phyloP scores from a whole-genome alignment of 2,329 filamentous ascomycete species.

The Colletotrichum chrysophilum region DNA sequence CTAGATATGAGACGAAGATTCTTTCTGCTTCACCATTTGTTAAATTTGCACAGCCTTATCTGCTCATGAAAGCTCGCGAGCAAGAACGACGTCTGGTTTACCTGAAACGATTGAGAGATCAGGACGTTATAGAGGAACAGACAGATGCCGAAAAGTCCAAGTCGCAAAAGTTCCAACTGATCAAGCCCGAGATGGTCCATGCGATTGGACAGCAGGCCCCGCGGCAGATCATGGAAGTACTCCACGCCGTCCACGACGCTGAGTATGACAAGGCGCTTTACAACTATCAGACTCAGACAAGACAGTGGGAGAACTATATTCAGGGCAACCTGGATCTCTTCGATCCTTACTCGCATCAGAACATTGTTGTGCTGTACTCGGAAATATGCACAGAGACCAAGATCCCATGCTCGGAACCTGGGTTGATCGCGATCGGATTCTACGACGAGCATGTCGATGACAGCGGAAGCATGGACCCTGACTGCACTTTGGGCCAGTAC shows the following conservation, averaged over 20 bases:
- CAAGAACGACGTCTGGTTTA: constrained; percentile 86
- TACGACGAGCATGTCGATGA: constrained; percentile 85
- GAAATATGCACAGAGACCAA: constrained; percentile 93
- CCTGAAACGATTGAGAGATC: constrained; percentile 81
- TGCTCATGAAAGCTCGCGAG: constrained; percentile 89
- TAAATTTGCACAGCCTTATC: constrained; percentile 91
- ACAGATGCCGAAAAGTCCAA: constrained; percentile 66
- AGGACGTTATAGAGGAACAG: constrained; percentile 65
- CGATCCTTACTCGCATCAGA: constrained; percentile 94
- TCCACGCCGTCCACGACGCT: constrained; percentile 93
- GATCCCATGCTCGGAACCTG: constrained; percentile 90
- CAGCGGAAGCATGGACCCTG: constrained; percentile 72
- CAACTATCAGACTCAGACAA: constrained; percentile 91
- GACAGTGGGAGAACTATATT: constrained; percentile 96
- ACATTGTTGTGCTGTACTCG: constrained; percentile 93
- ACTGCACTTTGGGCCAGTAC: constrained; percentile 94
- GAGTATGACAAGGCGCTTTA: constrained; percentile 96
- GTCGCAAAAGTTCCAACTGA: constrained; percentile 82
- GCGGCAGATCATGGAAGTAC: constrained; percentile 86
- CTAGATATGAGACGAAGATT: constrained; percentile 91
- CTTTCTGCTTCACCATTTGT: constrained; percentile 96
- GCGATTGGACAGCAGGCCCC: constrained; percentile 80
- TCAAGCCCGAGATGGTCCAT: constrained; percentile 95
- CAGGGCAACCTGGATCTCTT: constrained; percentile 88
- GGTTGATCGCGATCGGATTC: constrained; percentile 87